Evolutionary conservation across 495 filamentous ascomycete species (phyloP), one percentile per base, ranked within the genome.

Genomic region (Neurospora terricola): DNA sequence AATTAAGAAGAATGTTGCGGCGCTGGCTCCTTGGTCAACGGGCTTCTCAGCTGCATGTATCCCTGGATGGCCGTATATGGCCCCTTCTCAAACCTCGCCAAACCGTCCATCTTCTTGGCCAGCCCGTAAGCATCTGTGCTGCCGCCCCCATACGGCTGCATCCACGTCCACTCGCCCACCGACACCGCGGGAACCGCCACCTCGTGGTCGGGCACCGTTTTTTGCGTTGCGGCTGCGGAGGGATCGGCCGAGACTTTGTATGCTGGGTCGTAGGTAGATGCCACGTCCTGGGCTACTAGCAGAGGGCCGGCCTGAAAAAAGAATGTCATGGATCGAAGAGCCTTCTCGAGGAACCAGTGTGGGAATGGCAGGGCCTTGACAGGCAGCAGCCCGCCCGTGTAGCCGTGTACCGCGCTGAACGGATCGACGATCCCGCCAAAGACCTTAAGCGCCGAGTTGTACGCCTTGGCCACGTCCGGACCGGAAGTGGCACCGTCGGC

Each of bases 291-390:
- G 0, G 81, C 73, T 0, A 85, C 40, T 6, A 82, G 48, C n/a
- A 85, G 37, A 0, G 86, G 86, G 0, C 86, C 86, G 3, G 80
- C 39, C 48, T 79, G 78, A 72, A 86, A 84, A 74, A 87, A 87
- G 2, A 84, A 83, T 0, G 81, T 83, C 81, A 88, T 87, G 0
- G 72, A 73, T 3, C 70, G 69, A 54, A 88, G 54, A 0, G 86
- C 85, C 3, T 23, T 12, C 69, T 88, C 75, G 76, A 78, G 79
- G 0, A 82, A 84, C 85, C 85, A 88, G 0, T 76, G 10, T 0
- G 83, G 82, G 2, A 89, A 78, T 2, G 54, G 34, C 1, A 88
- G 79, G 0, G 48, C 16, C 1, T 71, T 68, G 4, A 77, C 72
- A 1, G 86, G 86, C 3, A 86, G 79, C 14, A 87, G 73, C 30